Percentiles rank a stretch among this genome's conserved stretches.
Evolutionary conservation across 163 green algal genomes (phyloP).

Genomic region (Prototheca wickerhamii): DNA sequence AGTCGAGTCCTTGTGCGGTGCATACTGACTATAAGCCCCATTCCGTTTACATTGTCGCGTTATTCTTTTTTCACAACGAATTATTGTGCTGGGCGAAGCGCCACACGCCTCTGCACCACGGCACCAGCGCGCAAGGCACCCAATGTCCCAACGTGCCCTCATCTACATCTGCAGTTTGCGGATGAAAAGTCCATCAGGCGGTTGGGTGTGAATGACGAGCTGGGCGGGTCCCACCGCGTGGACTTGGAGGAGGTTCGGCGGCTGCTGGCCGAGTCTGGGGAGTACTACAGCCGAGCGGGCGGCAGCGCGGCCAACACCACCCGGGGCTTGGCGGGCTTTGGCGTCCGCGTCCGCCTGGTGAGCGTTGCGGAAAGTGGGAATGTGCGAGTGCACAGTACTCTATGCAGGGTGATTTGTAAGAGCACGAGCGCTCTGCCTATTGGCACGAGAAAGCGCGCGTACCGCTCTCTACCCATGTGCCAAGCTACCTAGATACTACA

Average conservation of each 20-base stretch:
- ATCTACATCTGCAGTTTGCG: conserved; percentile 3
- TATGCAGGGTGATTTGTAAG: no score
- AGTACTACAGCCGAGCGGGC: conserved; percentile 41
- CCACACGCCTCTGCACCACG: background rate
- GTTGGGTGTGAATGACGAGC: conserved; percentile 13
- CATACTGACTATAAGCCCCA: no score
- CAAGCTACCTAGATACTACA: no score
- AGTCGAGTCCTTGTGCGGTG: no score
- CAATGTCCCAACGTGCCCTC: background rate
- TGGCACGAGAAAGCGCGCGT: background rate
- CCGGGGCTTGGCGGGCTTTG: conserved; percentile 35
- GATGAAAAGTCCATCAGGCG: conserved; percentile 15
- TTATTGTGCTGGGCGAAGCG: background rate
- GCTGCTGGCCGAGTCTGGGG: conserved; percentile 27
- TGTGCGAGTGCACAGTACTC: background rate
- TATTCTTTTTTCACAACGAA: no score
- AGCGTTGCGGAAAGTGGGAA: background rate
- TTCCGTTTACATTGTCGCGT: no score
- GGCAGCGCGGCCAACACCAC: conserved; percentile 45
- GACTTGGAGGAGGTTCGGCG: conserved; percentile 18
- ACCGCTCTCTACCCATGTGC: background rate
- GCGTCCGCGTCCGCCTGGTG: conserved; percentile 27
- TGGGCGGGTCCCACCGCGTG: conserved; percentile 26
- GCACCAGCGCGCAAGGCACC: background rate
- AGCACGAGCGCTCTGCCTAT: no score